A percentile compares a stretch with the other conserved stretches of the same genome.
phyloP scores from a whole-genome alignment of 1,284 basidiomycete species.

The Blastosporella zonata region DNA sequence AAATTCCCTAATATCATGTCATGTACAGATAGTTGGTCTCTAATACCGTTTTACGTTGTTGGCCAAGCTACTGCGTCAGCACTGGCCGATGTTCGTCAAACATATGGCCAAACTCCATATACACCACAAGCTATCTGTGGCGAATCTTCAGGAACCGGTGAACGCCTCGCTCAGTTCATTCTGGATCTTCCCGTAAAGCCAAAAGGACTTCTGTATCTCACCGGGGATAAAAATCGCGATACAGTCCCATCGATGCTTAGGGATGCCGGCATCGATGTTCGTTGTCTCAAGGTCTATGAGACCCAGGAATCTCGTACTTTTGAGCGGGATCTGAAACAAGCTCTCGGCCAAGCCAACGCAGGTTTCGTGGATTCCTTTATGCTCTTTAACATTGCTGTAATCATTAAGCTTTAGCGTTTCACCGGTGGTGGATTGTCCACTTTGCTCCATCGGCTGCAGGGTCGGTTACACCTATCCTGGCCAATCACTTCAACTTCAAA shows the following conservation, averaged over 20 bases:
- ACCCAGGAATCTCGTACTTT: slow-evolving; percentile 58
- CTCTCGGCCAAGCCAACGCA: slow-evolving; percentile 29
- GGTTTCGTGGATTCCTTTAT: slow-evolving; percentile 17
- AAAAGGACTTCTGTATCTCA: slow-evolving; percentile 60
- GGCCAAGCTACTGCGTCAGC: slow-evolving; percentile 59
- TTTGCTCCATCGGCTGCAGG: slow-evolving; percentile 74
- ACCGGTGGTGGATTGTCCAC: slow-evolving; percentile 65
- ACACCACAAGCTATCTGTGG: slow-evolving; percentile 48
- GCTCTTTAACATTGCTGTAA: not conserved
- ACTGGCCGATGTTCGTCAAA: slow-evolving; percentile 36
- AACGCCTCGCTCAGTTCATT: slow-evolving; percentile 65
- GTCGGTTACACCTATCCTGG: slow-evolving; percentile 52
- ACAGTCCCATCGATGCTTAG: slow-evolving; percentile 53
- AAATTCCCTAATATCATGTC: not conserved
- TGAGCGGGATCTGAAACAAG: slow-evolving; percentile 38
- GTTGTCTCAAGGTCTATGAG: slow-evolving; percentile 61
- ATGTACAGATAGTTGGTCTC: slow-evolving; percentile 37
- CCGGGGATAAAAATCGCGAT: slow-evolving; percentile 80
- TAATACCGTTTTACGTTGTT: slow-evolving; percentile 71
- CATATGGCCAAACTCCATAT: slow-evolving; percentile 30
- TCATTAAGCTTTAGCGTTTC: slow-evolving; percentile 14
- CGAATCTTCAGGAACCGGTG: slow-evolving; percentile 59
- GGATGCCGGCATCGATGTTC: slow-evolving; percentile 42
- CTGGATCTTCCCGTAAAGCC: slow-evolving; percentile 36
- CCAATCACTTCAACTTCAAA: slow-evolving; percentile 37